Percentiles rank a stretch among this genome's conserved stretches.
Evolutionary conservation across 306 rosid genomes (phyloP).

Genomic region (Lathyrus aphaca): DNA sequence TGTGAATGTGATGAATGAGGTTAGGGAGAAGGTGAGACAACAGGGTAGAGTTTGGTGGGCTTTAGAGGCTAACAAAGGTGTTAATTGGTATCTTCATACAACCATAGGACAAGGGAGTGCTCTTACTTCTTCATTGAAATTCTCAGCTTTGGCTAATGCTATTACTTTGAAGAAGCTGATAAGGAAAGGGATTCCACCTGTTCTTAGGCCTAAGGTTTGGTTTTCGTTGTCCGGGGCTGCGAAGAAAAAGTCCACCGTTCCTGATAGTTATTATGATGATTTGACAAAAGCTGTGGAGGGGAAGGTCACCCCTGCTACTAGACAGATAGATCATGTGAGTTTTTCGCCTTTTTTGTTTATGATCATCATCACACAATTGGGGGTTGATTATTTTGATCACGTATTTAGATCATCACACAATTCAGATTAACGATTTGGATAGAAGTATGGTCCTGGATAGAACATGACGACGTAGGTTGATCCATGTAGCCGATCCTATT

Average conservation of each 20-base stretch:
- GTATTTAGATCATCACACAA: too few species aligned
- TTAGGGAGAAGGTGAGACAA: conserved; percentile 92
- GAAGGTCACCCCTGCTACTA: conserved; percentile 92
- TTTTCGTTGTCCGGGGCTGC: conserved; percentile 94
- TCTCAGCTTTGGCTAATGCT: conserved; percentile 80
- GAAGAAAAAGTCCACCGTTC: conserved; percentile 96
- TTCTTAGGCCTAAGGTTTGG: conserved; percentile 95
- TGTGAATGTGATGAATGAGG: conserved; percentile 95
- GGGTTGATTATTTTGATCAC: conserved; percentile 20
- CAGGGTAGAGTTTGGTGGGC: conserved; percentile 99
- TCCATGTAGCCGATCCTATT: too few species aligned
- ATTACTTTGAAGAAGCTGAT: conserved; percentile 87
- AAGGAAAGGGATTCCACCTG: conserved; percentile 94
- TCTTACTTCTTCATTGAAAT: conserved; percentile 79
- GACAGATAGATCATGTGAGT: conserved; percentile 98
- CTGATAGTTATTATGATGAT: conserved; percentile 95
- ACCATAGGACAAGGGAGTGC: conserved; percentile 76
- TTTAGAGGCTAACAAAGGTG: conserved; percentile 93
- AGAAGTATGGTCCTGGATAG: too few species aligned
- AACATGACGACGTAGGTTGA: too few species aligned
- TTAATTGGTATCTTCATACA: conserved; percentile 86
- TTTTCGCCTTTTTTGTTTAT: conserved; percentile 3
- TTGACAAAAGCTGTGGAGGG: conserved; percentile 82
- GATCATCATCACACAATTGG: conserved; percentile 19
- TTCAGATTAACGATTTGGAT: too few species aligned